A percentile compares a stretch with the other conserved stretches of the same genome.
phyloP scores from a whole-genome alignment of 2,329 filamentous ascomycete genomes.

The Calonectria crousiana region DNA sequence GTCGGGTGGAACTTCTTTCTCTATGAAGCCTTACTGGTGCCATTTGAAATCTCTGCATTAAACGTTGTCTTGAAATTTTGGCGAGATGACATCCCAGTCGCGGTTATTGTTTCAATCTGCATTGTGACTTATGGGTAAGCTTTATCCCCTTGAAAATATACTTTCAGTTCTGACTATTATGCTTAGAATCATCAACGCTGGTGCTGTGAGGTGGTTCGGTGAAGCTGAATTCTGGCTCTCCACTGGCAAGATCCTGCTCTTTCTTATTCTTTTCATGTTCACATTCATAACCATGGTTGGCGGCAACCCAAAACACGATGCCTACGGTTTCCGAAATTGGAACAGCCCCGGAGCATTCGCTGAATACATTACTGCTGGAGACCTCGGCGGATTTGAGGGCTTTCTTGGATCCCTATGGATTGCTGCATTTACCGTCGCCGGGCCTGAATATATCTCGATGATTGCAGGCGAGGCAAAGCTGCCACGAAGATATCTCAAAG shows the following conservation, averaged over 20 bases:
- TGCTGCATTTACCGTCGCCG: background rate
- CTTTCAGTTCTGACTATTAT: background rate
- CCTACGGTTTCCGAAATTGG: background rate
- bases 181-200: background rate
- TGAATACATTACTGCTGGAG: background rate
- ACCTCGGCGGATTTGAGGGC: background rate
- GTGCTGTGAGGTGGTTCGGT: background rate
- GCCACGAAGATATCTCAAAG: background rate
- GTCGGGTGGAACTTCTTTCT: background rate
- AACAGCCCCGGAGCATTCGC: background rate
- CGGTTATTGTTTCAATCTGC: background rate
- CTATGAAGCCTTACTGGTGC: background rate
- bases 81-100: background rate
- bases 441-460: slow-evolving; percentile 4
- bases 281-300: too few relatives aligned
- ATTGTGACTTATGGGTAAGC: background rate
- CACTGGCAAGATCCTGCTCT: background rate
- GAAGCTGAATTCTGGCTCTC: slow-evolving; percentile 12
- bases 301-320: slow-evolving; percentile 1
- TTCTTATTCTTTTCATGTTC: too few relatives aligned
- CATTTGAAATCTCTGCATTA: slow-evolving; percentile 7
- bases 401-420: background rate
- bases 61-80: background rate
- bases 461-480: background rate
- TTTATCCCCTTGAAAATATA: background rate